A percentile compares a stretch with the other conserved stretches of the same genome.
These are phyloP conservation scores for Nakazawaea laoshanensis DNA, from an alignment of 805 yeast genomes.

Conservation along the genomic window DNA sequence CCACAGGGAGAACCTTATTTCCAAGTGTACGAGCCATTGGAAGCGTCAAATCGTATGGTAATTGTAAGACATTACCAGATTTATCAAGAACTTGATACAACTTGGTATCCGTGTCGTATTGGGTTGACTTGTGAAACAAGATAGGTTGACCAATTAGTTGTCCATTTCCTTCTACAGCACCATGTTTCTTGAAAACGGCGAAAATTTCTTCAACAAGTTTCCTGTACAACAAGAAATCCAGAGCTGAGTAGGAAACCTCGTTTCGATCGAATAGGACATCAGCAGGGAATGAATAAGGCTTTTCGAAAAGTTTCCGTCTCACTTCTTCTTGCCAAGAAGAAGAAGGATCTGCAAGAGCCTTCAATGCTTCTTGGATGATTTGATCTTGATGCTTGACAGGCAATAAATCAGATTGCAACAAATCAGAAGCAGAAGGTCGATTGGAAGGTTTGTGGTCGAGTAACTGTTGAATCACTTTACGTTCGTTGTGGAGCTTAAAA, in stretches of 20 bases:
- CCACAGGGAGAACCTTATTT: slow-evolving; percentile 36
- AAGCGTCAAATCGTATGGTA: slow-evolving; percentile 82
- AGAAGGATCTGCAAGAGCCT: slow-evolving; percentile 78
- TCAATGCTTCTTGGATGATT: slow-evolving; percentile 78
- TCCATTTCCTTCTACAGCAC: slow-evolving; percentile 65
- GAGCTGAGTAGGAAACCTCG: slow-evolving; percentile 20
- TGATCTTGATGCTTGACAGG: slow-evolving; percentile 90
- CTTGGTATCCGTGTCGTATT: slow-evolving; percentile 51
- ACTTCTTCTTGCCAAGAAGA: slow-evolving; percentile 95
- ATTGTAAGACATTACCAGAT: slow-evolving; percentile 80
- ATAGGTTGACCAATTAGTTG: slow-evolving; percentile 40
- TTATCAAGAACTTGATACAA: slow-evolving; percentile 78
- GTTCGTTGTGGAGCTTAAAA: slow-evolving; percentile 55
- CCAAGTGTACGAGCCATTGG: slow-evolving; percentile 87
- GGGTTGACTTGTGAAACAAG: slow-evolving; percentile 76
- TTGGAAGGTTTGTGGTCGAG: slow-evolving; percentile 71
- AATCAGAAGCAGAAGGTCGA: slow-evolving; percentile 72
- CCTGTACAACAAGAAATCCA: slow-evolving; percentile 49
- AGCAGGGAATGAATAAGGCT: slow-evolving; percentile 76
- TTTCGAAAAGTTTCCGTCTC: slow-evolving; percentile 75
- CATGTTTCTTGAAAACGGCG: slow-evolving; percentile 68
- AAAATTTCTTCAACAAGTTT: slow-evolving; percentile 54
- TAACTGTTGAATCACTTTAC: slow-evolving; percentile 55
- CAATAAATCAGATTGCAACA: slow-evolving; percentile 72
- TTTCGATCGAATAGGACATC: slow-evolving; percentile 72